Conservation (phyloP, 306 rosid species). For the Casuarina glauca region DNA sequence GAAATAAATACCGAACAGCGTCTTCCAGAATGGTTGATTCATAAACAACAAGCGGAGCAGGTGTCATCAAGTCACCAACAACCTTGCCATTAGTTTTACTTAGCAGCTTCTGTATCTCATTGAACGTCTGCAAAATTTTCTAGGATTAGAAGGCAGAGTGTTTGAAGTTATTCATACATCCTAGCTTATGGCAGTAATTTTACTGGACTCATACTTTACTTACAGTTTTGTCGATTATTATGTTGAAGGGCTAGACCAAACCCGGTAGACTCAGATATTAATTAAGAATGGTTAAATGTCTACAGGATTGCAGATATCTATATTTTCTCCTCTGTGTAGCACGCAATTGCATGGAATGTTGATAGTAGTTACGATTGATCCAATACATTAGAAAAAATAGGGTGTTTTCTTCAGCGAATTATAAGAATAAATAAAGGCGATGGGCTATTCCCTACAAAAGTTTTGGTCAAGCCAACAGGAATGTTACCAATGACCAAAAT, state of each 20-base stretch:
- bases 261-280: too few relatives aligned
- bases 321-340: too few relatives aligned
- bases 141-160: constrained; percentile 33
- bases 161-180: constrained; percentile 6
- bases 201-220: neutral
- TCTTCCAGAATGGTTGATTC: constrained; percentile 81
- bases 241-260: neutral
- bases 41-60: constrained; percentile 83
- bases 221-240: neutral
- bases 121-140: constrained; percentile 71
- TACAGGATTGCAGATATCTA: too few relatives aligned
- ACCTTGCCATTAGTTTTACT: constrained; percentile 84
- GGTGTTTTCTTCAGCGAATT: too few relatives aligned
- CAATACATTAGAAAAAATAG: too few relatives aligned
- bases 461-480: too few relatives aligned
- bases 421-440: too few relatives aligned
- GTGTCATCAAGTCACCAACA: constrained; percentile 96
- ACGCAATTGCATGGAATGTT: too few relatives aligned
- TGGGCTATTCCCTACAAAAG: too few relatives aligned
- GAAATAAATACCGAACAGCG: constrained; percentile 64
- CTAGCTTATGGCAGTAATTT: neutral
- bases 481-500: too few relatives aligned
- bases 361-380: too few relatives aligned
- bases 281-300: too few relatives aligned
- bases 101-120: constrained; percentile 81